Percentiles rank a stretch among this genome's conserved stretches.
These are phyloP conservation scores for Wickerhamiella dianesei DNA, from an alignment of 805 yeast genomes.

Conservation along the genomic window DNA sequence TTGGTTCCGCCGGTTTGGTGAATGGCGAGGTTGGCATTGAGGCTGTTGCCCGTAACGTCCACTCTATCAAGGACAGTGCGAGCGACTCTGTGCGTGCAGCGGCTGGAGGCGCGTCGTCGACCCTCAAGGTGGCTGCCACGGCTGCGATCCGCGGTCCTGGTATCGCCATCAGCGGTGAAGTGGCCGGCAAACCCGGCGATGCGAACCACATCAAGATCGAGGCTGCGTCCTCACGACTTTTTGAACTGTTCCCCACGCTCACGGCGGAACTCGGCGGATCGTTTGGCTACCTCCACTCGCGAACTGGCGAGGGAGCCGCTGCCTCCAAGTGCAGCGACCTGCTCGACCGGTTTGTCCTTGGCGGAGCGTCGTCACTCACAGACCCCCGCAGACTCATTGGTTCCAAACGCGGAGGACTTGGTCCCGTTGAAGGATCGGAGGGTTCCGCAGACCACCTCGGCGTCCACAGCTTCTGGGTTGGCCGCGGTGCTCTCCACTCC, in stretches of 20 bases:
- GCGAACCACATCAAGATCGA: slow-evolving; percentile 20
- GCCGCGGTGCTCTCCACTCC: slow-evolving; percentile 43
- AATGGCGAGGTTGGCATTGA: slow-evolving; percentile 38
- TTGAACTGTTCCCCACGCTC: slow-evolving; percentile 4
- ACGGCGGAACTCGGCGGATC: slow-evolving; percentile 13
- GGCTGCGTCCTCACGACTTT: slow-evolving; percentile 4
- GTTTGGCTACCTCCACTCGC: slow-evolving; percentile 14
- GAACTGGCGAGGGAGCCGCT: neutral
- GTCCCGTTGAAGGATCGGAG: slow-evolving; percentile 37
- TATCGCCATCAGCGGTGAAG: slow-evolving; percentile 23
- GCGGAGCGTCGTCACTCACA: slow-evolving; percentile 32
- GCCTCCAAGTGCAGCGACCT: slow-evolving; percentile 31
- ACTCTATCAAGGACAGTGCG: slow-evolving; percentile 36
- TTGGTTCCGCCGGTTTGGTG: slow-evolving; percentile 13
- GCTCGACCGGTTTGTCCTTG: slow-evolving; percentile 66
- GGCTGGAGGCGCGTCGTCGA: slow-evolving; percentile 39
- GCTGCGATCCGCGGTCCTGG: slow-evolving; percentile 24
- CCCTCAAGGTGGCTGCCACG: slow-evolving; percentile 38
- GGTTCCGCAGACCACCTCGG: slow-evolving; percentile 39
- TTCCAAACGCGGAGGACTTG: slow-evolving; percentile 49
- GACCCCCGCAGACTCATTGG: slow-evolving; percentile 47
- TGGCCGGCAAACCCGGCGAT: slow-evolving; percentile 24
- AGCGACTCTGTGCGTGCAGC: slow-evolving; percentile 46
- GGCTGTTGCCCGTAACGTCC: slow-evolving; percentile 41
- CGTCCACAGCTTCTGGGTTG: slow-evolving; percentile 46